Conservation (phyloP, 2,329 filamentous ascomycete genomes). For the Zalaria sp. region DNA sequence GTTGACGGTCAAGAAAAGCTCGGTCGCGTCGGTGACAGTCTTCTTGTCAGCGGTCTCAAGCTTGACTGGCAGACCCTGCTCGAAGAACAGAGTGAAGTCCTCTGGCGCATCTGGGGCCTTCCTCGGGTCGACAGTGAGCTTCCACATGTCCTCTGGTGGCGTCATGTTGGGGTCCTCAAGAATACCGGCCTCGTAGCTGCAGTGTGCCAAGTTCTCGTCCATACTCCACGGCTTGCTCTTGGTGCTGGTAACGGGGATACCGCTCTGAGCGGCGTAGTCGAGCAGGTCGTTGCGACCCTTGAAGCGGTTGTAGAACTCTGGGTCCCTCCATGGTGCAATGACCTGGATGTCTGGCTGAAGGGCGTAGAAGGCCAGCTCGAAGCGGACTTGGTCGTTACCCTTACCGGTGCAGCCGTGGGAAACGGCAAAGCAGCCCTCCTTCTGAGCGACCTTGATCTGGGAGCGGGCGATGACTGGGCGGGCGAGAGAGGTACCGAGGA, state of each 20-base stretch:
- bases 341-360: conserved; percentile 53
- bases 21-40: conserved; percentile 52
- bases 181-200: conserved; percentile 66
- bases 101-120: conserved; percentile 57
- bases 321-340: conserved; percentile 61
- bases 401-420: conserved; percentile 46
- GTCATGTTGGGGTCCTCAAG: conserved; percentile 52
- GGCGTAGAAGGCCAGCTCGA: conserved; percentile 49
- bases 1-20: conserved; percentile 60
- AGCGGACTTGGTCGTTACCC: conserved; percentile 52
- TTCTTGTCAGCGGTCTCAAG: conserved; percentile 42
- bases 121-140: conserved; percentile 49
- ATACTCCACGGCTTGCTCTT: conserved; percentile 58
- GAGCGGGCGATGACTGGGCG: conserved; percentile 56
- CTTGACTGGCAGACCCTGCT: conserved; percentile 62
- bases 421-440: conserved; percentile 40
- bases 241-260: conserved; percentile 59
- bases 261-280: conserved; percentile 52
- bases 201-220: conserved; percentile 63
- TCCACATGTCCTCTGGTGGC: conserved; percentile 71
- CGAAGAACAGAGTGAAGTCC: conserved; percentile 58
- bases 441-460: conserved; percentile 49
- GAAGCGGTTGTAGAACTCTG: conserved; percentile 57
- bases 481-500: conserved; percentile 44
- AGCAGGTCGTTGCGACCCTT: conserved; percentile 58